These are phyloP conservation scores for Zygosaccharomyces siamensis DNA, from an alignment of 805 yeast genomes.

Conservation along the genomic window DNA sequence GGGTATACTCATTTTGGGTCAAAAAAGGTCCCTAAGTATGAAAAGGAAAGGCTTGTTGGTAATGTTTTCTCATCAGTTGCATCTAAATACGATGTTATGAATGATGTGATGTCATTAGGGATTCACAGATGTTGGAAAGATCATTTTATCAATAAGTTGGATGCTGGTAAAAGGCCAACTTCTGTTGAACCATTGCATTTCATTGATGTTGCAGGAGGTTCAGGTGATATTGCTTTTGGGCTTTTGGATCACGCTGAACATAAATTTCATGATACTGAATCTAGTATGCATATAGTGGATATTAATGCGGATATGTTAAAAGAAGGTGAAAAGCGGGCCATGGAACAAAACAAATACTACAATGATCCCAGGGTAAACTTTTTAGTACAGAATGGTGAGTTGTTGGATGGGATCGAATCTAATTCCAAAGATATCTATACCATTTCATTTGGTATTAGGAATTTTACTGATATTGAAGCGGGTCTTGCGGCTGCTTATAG, in stretches of 20 bases:
- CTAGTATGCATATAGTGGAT: conserved; percentile 88
- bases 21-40: conserved; percentile 69
- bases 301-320: conserved; percentile 93
- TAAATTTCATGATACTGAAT: conserved; percentile 65
- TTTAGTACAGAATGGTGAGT: conserved; percentile 89
- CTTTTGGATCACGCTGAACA: conserved; percentile 83
- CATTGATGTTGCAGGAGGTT: conserved; percentile 97
- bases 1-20: conserved; percentile 83
- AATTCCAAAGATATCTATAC: conserved; percentile 93
- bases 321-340: conserved; percentile 81
- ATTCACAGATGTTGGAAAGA: conserved; percentile 93
- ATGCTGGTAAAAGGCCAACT: conserved; percentile 91
- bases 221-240: conserved; percentile 97
- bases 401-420: conserved; percentile 74
- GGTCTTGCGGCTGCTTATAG: conserved; percentile 95
- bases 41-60: conserved; percentile 78
- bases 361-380: conserved; percentile 60
- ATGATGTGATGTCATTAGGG: conserved; percentile 96
- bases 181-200: conserved; percentile 71
- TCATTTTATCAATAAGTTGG: conserved; percentile 80
- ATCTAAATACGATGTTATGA: conserved; percentile 90
- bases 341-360: conserved; percentile 51
- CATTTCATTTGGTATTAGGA: conserved; percentile 95
- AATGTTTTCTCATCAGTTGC: conserved; percentile 94
- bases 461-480: conserved; percentile 90